Base-by-base conservation (phyloP, 371 early-diverging fungal species). In the Paraphysoderma sedebokerense region DNA sequence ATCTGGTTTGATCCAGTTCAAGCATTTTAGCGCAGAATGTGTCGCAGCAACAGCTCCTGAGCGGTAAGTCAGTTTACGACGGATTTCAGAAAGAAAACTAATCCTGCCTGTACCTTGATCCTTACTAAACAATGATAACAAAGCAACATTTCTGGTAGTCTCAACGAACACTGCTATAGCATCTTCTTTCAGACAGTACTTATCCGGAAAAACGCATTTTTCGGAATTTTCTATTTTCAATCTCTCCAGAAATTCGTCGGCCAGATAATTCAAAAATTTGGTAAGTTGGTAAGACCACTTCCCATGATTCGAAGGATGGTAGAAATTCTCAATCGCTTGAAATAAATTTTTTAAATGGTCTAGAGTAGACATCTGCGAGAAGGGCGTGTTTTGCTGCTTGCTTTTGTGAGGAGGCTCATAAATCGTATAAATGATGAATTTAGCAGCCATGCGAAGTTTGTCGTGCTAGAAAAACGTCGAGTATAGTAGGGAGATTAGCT, bases 291-390 rank as follows among this genome's bases (percentile, higher is more conserved):
- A 66, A 7, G 81, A 76, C 90, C 92, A 89, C 32, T 61, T 52
- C 2, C 92, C 92, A 50, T 67, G 64, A 57, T 91, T 91, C 5
- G 88, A 87, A 3, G 92, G 92, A 56, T 91, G 89, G 53, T 67
- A 88, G 49, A 77, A 89, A 0, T 81, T 72, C 60, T 91, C 92
- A 22, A 77, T 74, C 24, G 87, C 85, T 48, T 82, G 85, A 34
- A 91, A 77, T 37, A 88, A 47, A 34, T 80, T 73, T 22, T 66
- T 59, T 36, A 91, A 65, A 34, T 72, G 74, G 23, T 68, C 54
- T 38, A 88, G 51, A 4, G 79, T 61, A 1, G 62, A 62, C 27
- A 54, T 59, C 17, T 58, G 52, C 1, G 46, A 47, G 13, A 17
- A 34, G 17, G 17, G 5, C 47, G 5, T 17, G 32, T 33, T 26